These are phyloP conservation scores for Ascochyta clinopodiicola DNA, from an alignment of 2,329 filamentous ascomycete species.

Conservation along the genomic window DNA sequence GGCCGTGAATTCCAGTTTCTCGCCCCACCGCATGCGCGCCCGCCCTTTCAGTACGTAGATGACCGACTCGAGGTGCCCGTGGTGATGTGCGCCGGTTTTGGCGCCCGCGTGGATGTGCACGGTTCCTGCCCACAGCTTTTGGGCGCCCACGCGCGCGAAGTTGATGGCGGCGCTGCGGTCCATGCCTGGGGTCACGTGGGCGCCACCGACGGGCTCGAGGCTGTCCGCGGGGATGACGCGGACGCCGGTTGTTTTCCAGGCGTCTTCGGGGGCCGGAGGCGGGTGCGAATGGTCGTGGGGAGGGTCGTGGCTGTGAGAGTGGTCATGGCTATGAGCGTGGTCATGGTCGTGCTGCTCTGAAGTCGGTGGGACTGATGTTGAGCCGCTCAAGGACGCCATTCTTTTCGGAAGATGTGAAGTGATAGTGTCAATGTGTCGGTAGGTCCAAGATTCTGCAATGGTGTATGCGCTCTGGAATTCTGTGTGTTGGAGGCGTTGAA, in stretches of 20 bases:
- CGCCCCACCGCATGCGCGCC: conserved; percentile 19
- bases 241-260: conserved; percentile 16
- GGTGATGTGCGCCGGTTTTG: conserved; percentile 16
- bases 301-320: neutral
- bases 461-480: neutral
- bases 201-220: conserved; percentile 1
- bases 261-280: conserved; percentile 3
- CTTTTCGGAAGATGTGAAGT: neutral
- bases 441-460: neutral
- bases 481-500: neutral
- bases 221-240: conserved; percentile 11
- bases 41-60: conserved; percentile 17
- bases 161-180: conserved; percentile 12
- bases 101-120: conserved; percentile 19
- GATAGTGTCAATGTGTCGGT: neutral
- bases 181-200: conserved; percentile 15
- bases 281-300: neutral
- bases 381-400: conserved; percentile 12
- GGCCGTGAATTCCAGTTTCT: conserved; percentile 13
- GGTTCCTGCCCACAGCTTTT: conserved; percentile 14
- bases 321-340: neutral
- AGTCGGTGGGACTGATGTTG: conserved; percentile 11
- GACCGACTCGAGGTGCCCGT: conserved; percentile 12
- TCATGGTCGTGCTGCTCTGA: conserved; percentile 1
- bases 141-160: conserved; percentile 12